A percentile compares a stretch with the other conserved stretches of the same genome.
Conservation (phyloP, 2,329 filamentous ascomycete species). For the Alternaria viburni region DNA sequence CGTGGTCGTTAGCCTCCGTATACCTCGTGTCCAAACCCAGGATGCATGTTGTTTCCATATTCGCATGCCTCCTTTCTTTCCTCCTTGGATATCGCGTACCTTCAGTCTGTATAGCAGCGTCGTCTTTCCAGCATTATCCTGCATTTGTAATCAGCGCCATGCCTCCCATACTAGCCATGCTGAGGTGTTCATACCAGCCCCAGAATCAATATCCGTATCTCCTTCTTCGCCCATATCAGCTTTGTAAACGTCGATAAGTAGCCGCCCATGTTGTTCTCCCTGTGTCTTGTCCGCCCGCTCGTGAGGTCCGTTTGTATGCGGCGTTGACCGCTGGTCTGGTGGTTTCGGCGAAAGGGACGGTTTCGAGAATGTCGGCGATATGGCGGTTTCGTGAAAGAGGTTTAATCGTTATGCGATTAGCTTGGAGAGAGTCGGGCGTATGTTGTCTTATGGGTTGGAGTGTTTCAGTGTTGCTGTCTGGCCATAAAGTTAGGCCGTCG, state of each 20-base stretch:
- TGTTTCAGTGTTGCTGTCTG: slow-evolving; percentile 25
- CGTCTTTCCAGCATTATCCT: slow-evolving; percentile 99
- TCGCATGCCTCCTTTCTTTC: not conserved
- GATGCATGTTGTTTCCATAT: not conserved
- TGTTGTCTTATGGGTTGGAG: not conserved
- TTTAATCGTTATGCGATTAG: not conserved
- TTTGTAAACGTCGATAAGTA: slow-evolving; percentile 40
- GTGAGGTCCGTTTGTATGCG: slow-evolving; percentile 14
- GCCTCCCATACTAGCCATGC: not conserved
- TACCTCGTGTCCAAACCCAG: not conserved
- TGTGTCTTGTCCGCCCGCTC: slow-evolving; percentile 16
- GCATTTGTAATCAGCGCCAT: slow-evolving; percentile 35
- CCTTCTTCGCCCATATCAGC: slow-evolving; percentile 82
- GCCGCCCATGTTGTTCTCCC: slow-evolving; percentile 39
- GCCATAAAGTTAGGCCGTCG: slow-evolving; percentile 30
- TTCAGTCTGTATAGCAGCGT: slow-evolving; percentile 95
- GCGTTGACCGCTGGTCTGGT: slow-evolving; percentile 17
- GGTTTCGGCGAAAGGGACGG: not conserved
- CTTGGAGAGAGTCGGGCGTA: not conserved
- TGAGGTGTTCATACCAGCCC: slow-evolving; percentile 72
- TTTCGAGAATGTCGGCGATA: not conserved
- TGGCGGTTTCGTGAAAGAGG: not conserved
- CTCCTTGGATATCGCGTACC: slow-evolving; percentile 58
- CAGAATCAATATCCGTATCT: slow-evolving; percentile 94
- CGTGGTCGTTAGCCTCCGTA: not conserved